These are phyloP conservation scores for Albugo candida DNA, from an alignment of 352 stramenopile genomes.

Conservation along the genomic window DNA sequence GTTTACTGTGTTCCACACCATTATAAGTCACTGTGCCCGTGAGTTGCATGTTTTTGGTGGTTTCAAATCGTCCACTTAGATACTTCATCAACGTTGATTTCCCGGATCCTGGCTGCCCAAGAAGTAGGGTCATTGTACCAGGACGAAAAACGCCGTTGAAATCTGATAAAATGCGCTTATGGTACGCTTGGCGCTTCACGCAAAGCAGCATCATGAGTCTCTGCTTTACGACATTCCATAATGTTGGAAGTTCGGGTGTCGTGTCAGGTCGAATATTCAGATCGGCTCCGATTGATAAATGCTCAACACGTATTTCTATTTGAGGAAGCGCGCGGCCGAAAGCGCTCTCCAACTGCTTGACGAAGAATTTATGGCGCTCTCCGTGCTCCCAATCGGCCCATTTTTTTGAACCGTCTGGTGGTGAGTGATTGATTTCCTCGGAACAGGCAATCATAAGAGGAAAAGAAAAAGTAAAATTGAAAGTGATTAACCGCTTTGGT, in stretches of 20 bases:
- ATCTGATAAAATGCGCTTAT: constrained; percentile 27
- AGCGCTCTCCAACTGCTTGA: constrained; percentile 18
- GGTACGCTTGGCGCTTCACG: constrained; percentile 17
- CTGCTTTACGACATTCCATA: constrained; percentile 14
- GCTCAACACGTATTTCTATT: constrained; percentile 32
- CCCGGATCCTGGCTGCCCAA: constrained; percentile 19
- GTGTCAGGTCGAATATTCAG: constrained; percentile 1
- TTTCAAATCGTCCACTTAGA: constrained; percentile 26
- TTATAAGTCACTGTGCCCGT: constrained; percentile 27
- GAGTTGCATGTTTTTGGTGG: constrained; percentile 21
- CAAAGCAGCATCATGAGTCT: constrained; percentile 12
- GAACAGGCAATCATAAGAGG: too few relatives aligned
- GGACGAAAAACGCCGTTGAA: constrained; percentile 24
- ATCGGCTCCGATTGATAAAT: constrained; percentile 29
- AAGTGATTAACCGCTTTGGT: too few relatives aligned
- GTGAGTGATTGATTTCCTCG: too few relatives aligned
- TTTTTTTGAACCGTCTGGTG: too few relatives aligned
- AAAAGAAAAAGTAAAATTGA: too few relatives aligned
- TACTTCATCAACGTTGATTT: constrained; percentile 29
- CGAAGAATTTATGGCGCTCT: constrained; percentile 2
- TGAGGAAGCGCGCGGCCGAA: constrained; percentile 28
- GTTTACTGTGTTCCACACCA: constrained; percentile 11
- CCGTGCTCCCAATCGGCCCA: too few relatives aligned
- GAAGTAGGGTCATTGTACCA: constrained; percentile 29
- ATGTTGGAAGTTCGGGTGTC: constrained; percentile 16